Evolutionary conservation across 2,329 filamentous ascomycete species (phyloP).

Genomic region (Alternaria rosae): DNA sequence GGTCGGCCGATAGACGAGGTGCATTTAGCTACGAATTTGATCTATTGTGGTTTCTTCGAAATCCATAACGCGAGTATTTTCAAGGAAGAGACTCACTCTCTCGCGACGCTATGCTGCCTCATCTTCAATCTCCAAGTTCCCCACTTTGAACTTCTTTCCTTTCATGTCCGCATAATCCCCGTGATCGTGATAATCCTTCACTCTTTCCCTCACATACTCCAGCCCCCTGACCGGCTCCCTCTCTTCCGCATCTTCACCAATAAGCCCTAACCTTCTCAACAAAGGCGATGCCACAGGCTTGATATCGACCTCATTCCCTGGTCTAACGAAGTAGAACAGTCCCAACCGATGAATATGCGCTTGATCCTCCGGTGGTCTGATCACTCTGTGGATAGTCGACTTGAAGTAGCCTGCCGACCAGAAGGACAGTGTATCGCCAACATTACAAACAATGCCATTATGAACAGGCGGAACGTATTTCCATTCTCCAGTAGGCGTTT

Average conservation of each 20-base stretch:
- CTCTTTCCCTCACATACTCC: slow-evolving; percentile 53
- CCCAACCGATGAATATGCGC: slow-evolving; percentile 47
- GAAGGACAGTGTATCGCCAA: slow-evolving; percentile 54
- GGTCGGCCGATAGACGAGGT: neutral
- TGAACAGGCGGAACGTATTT: slow-evolving; percentile 56
- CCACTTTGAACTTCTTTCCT: slow-evolving; percentile 51
- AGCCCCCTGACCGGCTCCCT: slow-evolving; percentile 46
- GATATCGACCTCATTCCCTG: slow-evolving; percentile 48
- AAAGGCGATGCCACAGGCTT: slow-evolving; percentile 48
- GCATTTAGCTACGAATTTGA: neutral
- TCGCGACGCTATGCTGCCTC: slow-evolving; percentile 37
- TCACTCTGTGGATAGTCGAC: slow-evolving; percentile 60
- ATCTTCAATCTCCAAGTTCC: slow-evolving; percentile 53
- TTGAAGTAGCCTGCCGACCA: slow-evolving; percentile 57
- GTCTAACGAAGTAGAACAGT: slow-evolving; percentile 53
- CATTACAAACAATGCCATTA: slow-evolving; percentile 60
- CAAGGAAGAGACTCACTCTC: neutral
- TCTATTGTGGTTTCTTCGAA: neutral
- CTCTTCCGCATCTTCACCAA: slow-evolving; percentile 29
- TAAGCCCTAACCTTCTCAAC: slow-evolving; percentile 38
- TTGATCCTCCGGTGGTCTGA: slow-evolving; percentile 55
- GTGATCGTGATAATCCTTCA: slow-evolving; percentile 53
- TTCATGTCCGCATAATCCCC: slow-evolving; percentile 51
- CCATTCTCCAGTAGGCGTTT: slow-evolving; percentile 55
- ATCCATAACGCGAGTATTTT: neutral